These are phyloP conservation scores for Emmonsiellopsis sp. DNA, from an alignment of 2,329 filamentous ascomycete species.

Conservation along the genomic window DNA sequence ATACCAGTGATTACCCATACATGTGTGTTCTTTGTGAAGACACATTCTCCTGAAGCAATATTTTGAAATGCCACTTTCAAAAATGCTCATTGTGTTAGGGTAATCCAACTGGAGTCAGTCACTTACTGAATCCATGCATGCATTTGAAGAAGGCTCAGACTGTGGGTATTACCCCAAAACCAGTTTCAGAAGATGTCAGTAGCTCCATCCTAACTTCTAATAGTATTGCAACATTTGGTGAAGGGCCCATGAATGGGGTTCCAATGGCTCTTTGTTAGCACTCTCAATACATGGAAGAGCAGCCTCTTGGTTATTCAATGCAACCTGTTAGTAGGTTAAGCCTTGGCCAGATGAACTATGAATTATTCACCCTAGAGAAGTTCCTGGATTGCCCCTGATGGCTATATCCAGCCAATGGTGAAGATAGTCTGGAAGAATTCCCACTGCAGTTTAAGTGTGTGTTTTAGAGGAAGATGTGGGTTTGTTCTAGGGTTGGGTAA, in stretches of 20 bases:
- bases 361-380: slow-evolving; percentile 30
- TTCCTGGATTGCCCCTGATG: slow-evolving; percentile 36
- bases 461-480: too few relatives aligned
- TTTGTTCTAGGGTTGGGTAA: too few relatives aligned
- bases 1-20: slow-evolving; percentile 96
- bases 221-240: slow-evolving; percentile 34
- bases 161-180: slow-evolving; percentile 33
- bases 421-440: too few relatives aligned
- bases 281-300: slow-evolving; percentile 32
- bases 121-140: slow-evolving; percentile 84
- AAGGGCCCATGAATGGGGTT: slow-evolving; percentile 35
- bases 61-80: slow-evolving; percentile 97
- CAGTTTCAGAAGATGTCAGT: slow-evolving; percentile 38
- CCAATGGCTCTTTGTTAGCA: slow-evolving; percentile 22
- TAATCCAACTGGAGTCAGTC: slow-evolving; percentile 89
- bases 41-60: slow-evolving; percentile 95
- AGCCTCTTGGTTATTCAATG: slow-evolving; percentile 35
- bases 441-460: too few relatives aligned
- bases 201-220: slow-evolving; percentile 34
- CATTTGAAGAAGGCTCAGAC: slow-evolving; percentile 66
- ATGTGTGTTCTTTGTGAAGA: slow-evolving; percentile 97
- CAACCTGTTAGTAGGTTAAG: slow-evolving; percentile 33
- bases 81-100: slow-evolving; percentile 96
- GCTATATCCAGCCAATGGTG: too few relatives aligned
- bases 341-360: slow-evolving; percentile 29